Evolutionary conservation across 1,284 basidiomycete genomes (phyloP).

Genomic region (Exobasidium cylindrosporum): DNA sequence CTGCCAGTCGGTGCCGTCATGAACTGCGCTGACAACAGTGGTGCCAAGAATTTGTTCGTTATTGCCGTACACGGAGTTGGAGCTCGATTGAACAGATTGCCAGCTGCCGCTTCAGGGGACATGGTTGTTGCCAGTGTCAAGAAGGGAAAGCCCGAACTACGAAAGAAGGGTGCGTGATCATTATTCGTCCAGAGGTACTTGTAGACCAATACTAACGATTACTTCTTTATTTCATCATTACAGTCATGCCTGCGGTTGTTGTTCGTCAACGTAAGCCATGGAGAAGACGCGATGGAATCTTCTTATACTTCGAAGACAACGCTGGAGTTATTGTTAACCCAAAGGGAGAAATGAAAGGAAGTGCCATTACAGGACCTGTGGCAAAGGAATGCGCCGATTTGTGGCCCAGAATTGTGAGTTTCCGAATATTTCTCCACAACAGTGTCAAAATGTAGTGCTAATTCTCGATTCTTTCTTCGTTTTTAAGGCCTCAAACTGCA

Average conservation of each 20-base stretch:
- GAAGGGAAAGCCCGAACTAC: slow-evolving; percentile 99
- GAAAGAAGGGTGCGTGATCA: slow-evolving; percentile 92
- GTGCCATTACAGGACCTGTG: slow-evolving; percentile 87
- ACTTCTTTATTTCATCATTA: slow-evolving; percentile 1
- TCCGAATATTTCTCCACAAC: not conserved
- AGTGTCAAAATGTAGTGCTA: no score
- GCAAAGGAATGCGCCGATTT: slow-evolving; percentile 98
- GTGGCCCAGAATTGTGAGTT: slow-evolving; percentile 84
- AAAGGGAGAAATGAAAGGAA: slow-evolving; percentile 99
- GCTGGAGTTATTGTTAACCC: slow-evolving; percentile 66
- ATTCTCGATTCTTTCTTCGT: not conserved
- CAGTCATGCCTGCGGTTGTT: slow-evolving; percentile 95
- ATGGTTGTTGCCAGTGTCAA: slow-evolving; percentile 99
- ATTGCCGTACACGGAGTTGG: slow-evolving; percentile 91
- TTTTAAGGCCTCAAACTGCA: not conserved
- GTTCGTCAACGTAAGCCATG: slow-evolving; percentile 98
- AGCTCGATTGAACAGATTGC: slow-evolving; percentile 93
- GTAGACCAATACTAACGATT: not conserved
- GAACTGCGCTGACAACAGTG: slow-evolving; percentile 99
- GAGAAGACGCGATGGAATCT: slow-evolving; percentile 95
- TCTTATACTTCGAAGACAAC: slow-evolving; percentile 86
- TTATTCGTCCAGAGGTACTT: not conserved
- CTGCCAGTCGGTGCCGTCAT: slow-evolving; percentile 96
- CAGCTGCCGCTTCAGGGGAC: slow-evolving; percentile 95
- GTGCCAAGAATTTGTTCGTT: slow-evolving; percentile 89